phyloP scores from a whole-genome alignment of 192 early-diverging fungal genomes.

The Backusella macrospora region DNA sequence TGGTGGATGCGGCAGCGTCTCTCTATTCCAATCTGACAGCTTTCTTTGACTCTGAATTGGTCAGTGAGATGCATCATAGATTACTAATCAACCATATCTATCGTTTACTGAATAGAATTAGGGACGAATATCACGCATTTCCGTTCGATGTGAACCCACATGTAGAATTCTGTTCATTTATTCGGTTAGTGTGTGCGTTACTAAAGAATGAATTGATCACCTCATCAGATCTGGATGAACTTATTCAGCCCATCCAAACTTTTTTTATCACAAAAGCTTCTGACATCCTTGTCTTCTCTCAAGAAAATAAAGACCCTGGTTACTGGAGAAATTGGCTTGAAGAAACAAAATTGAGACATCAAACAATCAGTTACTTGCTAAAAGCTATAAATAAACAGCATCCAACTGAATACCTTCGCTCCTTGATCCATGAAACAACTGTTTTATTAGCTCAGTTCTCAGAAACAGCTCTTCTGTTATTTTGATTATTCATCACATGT shows the following conservation, averaged over 20 bases:
- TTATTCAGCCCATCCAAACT: neutral
- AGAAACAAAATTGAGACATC: neutral
- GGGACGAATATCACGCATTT: neutral
- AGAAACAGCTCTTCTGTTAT: constrained; percentile 2
- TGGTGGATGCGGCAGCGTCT: neutral
- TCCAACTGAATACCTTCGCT: neutral
- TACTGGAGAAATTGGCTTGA: neutral
- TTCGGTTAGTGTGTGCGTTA: constrained; percentile 1
- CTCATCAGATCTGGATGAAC: constrained; percentile 1
- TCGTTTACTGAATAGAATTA: neutral
- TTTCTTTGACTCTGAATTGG: neutral
- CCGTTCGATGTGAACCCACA: neutral
- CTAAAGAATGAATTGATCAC: constrained; percentile 9
- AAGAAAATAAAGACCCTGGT: neutral
- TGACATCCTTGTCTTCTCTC: neutral
- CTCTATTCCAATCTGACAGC: constrained; percentile 1
- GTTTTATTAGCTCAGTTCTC: neutral
- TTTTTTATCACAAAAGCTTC: constrained; percentile 17
- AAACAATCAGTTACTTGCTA: neutral
- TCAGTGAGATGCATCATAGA: neutral
- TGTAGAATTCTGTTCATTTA: constrained; percentile 6
- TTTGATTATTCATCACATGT: neutral
- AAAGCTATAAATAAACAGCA: constrained; percentile 1
- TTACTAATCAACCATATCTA: neutral
- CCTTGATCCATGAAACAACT: constrained; percentile 4